These are phyloP conservation scores for Peziza echinospora DNA, from an alignment of 495 filamentous ascomycete genomes.

Conservation along the genomic window DNA sequence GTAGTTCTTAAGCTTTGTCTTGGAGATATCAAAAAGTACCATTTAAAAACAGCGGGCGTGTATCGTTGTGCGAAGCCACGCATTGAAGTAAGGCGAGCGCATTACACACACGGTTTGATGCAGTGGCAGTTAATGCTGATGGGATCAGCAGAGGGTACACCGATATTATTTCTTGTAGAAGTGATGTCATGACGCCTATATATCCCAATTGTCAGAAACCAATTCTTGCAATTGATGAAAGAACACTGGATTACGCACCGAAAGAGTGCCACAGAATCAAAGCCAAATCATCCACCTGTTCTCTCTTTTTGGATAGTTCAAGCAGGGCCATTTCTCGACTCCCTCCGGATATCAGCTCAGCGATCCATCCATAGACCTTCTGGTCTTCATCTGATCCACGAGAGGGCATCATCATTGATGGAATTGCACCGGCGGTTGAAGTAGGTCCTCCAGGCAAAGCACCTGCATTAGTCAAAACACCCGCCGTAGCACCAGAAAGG, in stretches of 20 bases:
- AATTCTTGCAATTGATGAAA: neutral
- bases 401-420: constrained; percentile 22
- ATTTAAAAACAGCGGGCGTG: constrained; percentile 72
- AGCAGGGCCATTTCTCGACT: constrained; percentile 78
- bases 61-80: constrained; percentile 94
- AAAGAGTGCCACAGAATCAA: constrained; percentile 98
- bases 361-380: constrained; percentile 76
- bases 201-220: neutral
- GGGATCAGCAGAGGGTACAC: constrained; percentile 94
- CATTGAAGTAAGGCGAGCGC: constrained; percentile 91
- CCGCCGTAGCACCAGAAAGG: neutral
- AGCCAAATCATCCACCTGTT: constrained; percentile 91
- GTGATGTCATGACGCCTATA: constrained; percentile 87
- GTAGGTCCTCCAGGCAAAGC: constrained; percentile 9
- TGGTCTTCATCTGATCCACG: constrained; percentile 65
- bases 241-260: constrained; percentile 34
- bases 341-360: constrained; percentile 70
- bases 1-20: constrained; percentile 1
- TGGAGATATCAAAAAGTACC: constrained; percentile 33
- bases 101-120: constrained; percentile 94
- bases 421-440: neutral
- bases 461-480: neutral
- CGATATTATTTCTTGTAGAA: constrained; percentile 96
- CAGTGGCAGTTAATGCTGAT: constrained; percentile 85
- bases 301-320: constrained; percentile 95